phyloP scores from a whole-genome alignment of 345 rosid species.

The Litchi chinensis region DNA sequence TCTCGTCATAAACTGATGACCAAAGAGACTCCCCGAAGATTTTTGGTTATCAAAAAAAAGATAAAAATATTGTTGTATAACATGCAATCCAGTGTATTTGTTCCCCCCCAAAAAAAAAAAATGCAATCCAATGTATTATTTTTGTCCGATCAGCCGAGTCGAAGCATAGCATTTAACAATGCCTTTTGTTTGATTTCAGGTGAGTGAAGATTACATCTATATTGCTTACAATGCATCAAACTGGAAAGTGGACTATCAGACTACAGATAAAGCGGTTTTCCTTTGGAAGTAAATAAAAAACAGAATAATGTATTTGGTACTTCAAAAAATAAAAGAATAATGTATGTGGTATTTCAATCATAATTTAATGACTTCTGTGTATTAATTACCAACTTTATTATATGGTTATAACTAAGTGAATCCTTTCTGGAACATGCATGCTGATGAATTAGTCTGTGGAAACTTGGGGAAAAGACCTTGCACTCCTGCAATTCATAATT shows the following conservation, averaged over 20 bases:
- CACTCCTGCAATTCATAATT: no score
- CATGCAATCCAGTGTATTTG: no score
- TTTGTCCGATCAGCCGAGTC: neutral
- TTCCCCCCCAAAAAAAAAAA: no score
- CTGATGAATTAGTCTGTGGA: neutral
- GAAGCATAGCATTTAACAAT: neutral
- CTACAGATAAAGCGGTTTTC: neutral
- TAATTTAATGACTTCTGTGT: neutral
- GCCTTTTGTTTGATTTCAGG: slow-evolving; percentile 6
- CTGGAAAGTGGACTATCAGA: neutral
- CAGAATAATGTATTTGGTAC: no score
- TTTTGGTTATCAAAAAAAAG: no score
- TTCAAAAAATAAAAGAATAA: neutral
- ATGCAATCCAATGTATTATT: no score
- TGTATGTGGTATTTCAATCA: neutral
- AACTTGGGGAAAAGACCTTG: no score
- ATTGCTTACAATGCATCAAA: slow-evolving; percentile 4
- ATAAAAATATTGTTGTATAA: no score
- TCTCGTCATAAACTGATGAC: no score
- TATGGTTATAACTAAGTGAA: neutral
- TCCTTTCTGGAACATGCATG: slow-evolving; percentile 11
- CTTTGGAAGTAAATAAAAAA: neutral
- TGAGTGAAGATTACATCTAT: neutral
- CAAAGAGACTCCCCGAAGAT: no score
- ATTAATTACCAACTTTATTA: neutral